A percentile compares a stretch with the other conserved stretches of the same genome.
Conservation (phyloP, 2,329 filamentous ascomycete species). For the Rutstroemia sydowiana region DNA sequence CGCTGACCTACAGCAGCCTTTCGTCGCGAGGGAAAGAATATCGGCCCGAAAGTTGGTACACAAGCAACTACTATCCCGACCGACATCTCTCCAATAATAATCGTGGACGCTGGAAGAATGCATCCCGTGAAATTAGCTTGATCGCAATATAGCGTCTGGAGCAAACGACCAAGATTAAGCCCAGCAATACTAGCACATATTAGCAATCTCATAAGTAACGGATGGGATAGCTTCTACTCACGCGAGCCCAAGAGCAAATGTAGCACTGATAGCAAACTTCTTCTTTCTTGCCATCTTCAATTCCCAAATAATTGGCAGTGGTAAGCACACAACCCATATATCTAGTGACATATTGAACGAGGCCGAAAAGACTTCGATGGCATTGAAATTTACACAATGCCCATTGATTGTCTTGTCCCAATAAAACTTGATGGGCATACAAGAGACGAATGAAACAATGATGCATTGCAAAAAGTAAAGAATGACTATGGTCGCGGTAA, state of each 20-base stretch:
- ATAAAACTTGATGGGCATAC: not conserved
- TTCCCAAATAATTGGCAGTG: not conserved
- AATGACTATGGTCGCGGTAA: not conserved
- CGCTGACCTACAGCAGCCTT: too few relatives aligned
- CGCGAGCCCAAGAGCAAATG: not conserved
- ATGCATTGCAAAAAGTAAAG: not conserved
- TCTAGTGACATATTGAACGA: not conserved
- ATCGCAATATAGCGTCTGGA: not conserved
- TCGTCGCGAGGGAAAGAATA: not conserved
- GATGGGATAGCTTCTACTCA: not conserved
- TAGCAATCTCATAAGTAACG: not conserved
- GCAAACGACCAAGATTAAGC: not conserved
- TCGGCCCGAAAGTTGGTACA: not conserved
- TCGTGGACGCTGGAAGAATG: not conserved
- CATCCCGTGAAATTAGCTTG: not conserved
- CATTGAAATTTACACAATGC: not conserved
- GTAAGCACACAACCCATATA: not conserved
- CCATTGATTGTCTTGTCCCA: not conserved
- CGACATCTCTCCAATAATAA: not conserved
- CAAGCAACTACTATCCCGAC: not conserved
- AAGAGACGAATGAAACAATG: not conserved
- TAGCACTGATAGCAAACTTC: not conserved
- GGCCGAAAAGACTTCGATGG: not conserved
- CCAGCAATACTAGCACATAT: not conserved
- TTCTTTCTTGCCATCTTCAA: not conserved